Conservation (phyloP, 176 grass and related monocot species). For the Bothriochloa decipiens region DNA sequence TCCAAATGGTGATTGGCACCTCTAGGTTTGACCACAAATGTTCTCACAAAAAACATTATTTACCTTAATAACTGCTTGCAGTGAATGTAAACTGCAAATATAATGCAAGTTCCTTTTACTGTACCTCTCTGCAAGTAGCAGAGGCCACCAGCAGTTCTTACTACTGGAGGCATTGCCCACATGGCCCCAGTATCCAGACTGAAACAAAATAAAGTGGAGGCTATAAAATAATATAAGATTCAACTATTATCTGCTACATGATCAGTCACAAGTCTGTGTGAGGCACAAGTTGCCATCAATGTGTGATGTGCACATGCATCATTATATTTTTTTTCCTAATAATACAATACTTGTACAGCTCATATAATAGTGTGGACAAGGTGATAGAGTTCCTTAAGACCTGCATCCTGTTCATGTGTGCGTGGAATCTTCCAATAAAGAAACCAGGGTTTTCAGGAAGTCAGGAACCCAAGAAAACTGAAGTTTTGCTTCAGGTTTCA, state of each 20-base stretch:
- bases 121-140: not conserved
- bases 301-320: constrained; percentile 34
- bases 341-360: constrained; percentile 24
- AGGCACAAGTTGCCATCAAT: not conserved
- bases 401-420: constrained; percentile 46
- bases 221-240: constrained; percentile 38
- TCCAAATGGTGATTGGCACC: not conserved
- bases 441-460: constrained; percentile 35
- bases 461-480: constrained; percentile 11
- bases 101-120: not conserved
- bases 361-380: constrained; percentile 17
- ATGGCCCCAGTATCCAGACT: constrained; percentile 4
- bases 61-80: not conserved
- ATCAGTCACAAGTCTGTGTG: constrained; percentile 33
- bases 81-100: constrained; percentile 10
- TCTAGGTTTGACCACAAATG: not conserved
- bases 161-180: not conserved
- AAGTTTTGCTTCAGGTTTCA: constrained; percentile 25
- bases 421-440: constrained; percentile 39
- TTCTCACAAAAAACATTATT: constrained; percentile 28
- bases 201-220: constrained; percentile 13
- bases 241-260: constrained; percentile 29
- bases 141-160: constrained; percentile 4
- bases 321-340: not conserved
- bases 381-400: constrained; percentile 39